These are phyloP conservation scores for Ploettnerulaceae sp. DNA, from an alignment of 2,329 filamentous ascomycete species.

Conservation along the genomic window DNA sequence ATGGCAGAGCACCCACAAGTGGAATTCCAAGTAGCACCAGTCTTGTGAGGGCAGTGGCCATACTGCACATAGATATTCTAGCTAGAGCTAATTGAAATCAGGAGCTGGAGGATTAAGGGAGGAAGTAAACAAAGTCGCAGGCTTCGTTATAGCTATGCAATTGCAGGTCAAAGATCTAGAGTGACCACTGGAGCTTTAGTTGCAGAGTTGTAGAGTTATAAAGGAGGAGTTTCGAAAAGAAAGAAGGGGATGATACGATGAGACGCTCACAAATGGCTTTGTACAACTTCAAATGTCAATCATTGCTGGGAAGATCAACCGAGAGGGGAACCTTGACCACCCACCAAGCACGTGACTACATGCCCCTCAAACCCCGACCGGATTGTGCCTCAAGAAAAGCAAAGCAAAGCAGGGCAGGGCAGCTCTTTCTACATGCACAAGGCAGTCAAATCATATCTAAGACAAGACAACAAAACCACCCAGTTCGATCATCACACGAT, in stretches of 20 bases:
- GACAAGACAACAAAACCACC: not conserved
- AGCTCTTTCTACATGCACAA: conserved; percentile 3
- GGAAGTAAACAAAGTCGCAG: not conserved
- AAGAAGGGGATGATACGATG: too few species aligned
- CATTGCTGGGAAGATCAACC: too few species aligned
- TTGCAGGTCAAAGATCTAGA: too few species aligned
- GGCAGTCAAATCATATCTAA: not conserved
- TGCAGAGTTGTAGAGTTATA: too few species aligned
- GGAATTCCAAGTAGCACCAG: conserved; percentile 20
- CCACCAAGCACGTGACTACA: not conserved
- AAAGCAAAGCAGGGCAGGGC: too few species aligned
- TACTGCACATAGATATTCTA: conserved; percentile 2
- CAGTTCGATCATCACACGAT: conserved; percentile 2
- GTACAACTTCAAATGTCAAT: too few species aligned
- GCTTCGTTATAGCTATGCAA: too few species aligned
- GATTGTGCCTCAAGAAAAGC: too few species aligned
- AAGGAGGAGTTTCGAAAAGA: too few species aligned
- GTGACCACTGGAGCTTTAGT: too few species aligned
- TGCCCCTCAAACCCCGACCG: conserved; percentile 4
- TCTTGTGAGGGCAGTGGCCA: conserved; percentile 15
- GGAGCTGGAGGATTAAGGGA: not conserved
- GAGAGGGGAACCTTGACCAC: too few species aligned
- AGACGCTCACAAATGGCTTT: too few species aligned
- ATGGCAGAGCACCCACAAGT: conserved; percentile 19
- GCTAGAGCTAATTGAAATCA: not conserved